phyloP scores from a whole-genome alignment of 305 asterid species.

The Fraxinus angustifolia region DNA sequence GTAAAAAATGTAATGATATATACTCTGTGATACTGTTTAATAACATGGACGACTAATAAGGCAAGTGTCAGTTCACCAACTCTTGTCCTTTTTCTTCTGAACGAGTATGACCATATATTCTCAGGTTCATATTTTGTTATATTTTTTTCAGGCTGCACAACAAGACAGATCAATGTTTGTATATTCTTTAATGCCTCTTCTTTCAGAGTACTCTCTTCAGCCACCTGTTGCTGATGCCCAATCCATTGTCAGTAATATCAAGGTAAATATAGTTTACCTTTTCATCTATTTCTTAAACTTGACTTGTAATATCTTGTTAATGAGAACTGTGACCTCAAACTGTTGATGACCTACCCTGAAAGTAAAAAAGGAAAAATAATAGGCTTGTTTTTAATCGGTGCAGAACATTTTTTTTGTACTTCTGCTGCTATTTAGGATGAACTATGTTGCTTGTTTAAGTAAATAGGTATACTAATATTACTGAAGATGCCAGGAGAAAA shows the following conservation, averaged over 20 bases:
- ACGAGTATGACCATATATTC: slow-evolving; percentile 25
- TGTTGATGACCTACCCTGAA: neutral
- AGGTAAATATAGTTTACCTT: slow-evolving; percentile 46
- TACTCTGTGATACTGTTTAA: neutral
- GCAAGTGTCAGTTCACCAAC: neutral
- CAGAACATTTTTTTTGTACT: neutral
- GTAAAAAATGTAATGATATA: neutral
- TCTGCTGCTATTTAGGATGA: slow-evolving; percentile 13
- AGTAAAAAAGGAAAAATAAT: neutral
- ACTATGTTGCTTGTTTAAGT: slow-evolving; percentile 16
- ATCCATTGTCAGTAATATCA: slow-evolving; percentile 85
- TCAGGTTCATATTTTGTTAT: slow-evolving; percentile 17
- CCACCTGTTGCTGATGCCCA: slow-evolving; percentile 90
- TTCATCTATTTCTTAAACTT: slow-evolving; percentile 15
- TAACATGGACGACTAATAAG: neutral
- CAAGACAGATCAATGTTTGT: slow-evolving; percentile 82
- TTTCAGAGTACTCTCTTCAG: slow-evolving; percentile 87
- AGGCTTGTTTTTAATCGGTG: neutral
- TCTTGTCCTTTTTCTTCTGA: slow-evolving; percentile 1
- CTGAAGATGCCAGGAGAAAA: neutral
- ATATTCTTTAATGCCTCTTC: slow-evolving; percentile 86
- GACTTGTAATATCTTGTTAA: neutral
- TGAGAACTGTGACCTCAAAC: neutral
- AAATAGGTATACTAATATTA: slow-evolving; percentile 6
- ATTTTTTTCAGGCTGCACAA: slow-evolving; percentile 80